Evolutionary conservation across 371 early-diverging fungal genomes (phyloP), one percentile per base, ranked within the genome.

Genomic region (Rhizopus stolonifer): DNA sequence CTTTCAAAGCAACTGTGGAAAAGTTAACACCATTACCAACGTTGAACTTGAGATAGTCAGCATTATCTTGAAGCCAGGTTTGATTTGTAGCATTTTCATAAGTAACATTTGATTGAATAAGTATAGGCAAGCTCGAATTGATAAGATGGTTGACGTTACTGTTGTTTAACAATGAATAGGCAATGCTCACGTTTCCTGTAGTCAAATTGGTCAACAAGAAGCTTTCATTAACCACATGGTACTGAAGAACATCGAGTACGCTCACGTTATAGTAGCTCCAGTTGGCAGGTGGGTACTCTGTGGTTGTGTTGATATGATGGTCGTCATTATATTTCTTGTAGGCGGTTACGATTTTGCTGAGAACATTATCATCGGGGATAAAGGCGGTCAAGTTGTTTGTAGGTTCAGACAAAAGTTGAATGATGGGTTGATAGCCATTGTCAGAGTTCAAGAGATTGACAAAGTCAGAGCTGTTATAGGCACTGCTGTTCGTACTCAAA

Each of bases 221-320:
- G 18, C 54, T 60, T 23, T 61, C 65, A 34, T 69, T 56, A 4
- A 65, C 33, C 13, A 67, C 43, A 45, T 75, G 76, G 38, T 75
- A 75, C n/a, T 47, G 21, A 11, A 72, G 38, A 7, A 75, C 23
- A 46, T 75, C 70, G 15, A 40, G 24, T 1, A 58, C 19, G 24
- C 67, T 62, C 39, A 61, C 49, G 26, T 56, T 60, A 23, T 43
- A n/a, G 13, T 49, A 36, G 10, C 53, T 42, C 26, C 38, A 45
- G 14, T 52, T 55, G 32, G 59, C 60, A 54, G 63, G 54, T 31
- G 63, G 63, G 22, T 53, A 58, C 11, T 43, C 23, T 5, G 32
- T 32, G 13, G 52, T 36, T 6, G 7, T 17, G 14, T 47, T 49
- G 1, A 48, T 22, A 0, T 29, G 17, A 2, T 48, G 33, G 0